Evolutionary conservation across 2,329 filamentous ascomycete species (phyloP).

Genomic region (Fusarium clavum): DNA sequence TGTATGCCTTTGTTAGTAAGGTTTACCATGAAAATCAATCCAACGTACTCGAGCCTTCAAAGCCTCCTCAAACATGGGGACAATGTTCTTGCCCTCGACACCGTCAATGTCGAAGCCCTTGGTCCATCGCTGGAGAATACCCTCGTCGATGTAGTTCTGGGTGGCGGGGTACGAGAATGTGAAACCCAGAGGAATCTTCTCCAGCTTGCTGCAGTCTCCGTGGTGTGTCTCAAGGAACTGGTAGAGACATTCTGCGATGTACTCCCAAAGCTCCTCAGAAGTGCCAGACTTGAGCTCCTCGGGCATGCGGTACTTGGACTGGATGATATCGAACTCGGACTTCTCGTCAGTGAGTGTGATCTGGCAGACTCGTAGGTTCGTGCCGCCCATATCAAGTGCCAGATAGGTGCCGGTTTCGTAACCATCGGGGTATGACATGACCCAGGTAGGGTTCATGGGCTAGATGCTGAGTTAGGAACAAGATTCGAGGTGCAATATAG

Average conservation of each 20-base stretch:
- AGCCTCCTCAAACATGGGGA: conserved; percentile 86
- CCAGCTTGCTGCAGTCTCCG: conserved; percentile 70
- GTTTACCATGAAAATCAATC: neutral
- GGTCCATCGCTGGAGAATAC: conserved; percentile 93
- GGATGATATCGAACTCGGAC: conserved; percentile 92
- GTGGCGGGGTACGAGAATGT: conserved; percentile 97
- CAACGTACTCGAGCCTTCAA: conserved; percentile 66
- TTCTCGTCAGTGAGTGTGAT: conserved; percentile 88
- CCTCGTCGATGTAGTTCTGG: conserved; percentile 93
- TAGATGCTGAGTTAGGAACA: conserved; percentile 53
- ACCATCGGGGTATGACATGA: conserved; percentile 88
- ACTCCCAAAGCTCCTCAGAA: conserved; percentile 91
- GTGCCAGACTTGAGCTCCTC: conserved; percentile 89
- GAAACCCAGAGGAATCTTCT: conserved; percentile 84
- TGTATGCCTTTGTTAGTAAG: conserved; percentile 51
- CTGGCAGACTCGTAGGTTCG: conserved; percentile 94
- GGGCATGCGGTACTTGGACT: conserved; percentile 96
- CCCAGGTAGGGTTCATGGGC: conserved; percentile 99
- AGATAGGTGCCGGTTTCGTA: conserved; percentile 88
- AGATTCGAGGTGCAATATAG: neutral
- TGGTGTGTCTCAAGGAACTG: conserved; percentile 92
- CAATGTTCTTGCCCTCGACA: conserved; percentile 90
- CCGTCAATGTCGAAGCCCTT: conserved; percentile 96
- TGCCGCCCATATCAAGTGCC: conserved; percentile 95
- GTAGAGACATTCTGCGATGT: conserved; percentile 91